Percentiles rank a stretch among this genome's conserved stretches.
These are phyloP conservation scores for Batkoa obscura DNA, from an alignment of 371 early-diverging fungal genomes.

Conservation along the genomic window DNA sequence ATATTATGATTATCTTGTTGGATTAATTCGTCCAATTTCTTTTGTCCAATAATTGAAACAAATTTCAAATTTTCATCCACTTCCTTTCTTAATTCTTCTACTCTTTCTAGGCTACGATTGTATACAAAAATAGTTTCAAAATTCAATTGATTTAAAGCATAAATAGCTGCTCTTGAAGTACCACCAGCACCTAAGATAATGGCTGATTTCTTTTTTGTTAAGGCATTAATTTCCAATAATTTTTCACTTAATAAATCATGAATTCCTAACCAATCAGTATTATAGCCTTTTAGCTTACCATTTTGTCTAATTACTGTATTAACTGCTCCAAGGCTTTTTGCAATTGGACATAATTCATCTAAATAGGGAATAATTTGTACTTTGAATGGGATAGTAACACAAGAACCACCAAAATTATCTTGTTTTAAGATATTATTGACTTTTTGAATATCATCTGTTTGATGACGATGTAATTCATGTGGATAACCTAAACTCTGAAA, in stretches of 20 bases:
- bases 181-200: constrained; percentile 94
- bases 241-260: constrained; percentile 6
- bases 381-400: constrained; percentile 91
- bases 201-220: constrained; percentile 11
- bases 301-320: constrained; percentile 57
- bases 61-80: constrained; percentile 18
- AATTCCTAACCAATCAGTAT: constrained; percentile 91
- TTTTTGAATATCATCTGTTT: constrained; percentile 32
- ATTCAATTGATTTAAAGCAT: constrained; percentile 60
- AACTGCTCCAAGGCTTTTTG: constrained; percentile 75
- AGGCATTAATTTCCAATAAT: not conserved
- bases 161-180: constrained; percentile 81
- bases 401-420: constrained; percentile 79
- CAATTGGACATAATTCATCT: constrained; percentile 48
- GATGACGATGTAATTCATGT: constrained; percentile 37
- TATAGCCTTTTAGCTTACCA: constrained; percentile 54
- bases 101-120: constrained; percentile 71
- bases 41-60: not conserved
- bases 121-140: constrained; percentile 47
- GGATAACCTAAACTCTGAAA: constrained; percentile 73
- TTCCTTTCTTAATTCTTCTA: constrained; percentile 39
- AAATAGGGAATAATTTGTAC: constrained; percentile 53
- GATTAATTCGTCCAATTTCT: not conserved
- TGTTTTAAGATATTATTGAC: constrained; percentile 28
- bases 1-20: not conserved